Evolutionary conservation across 1,284 basidiomycete genomes (phyloP).

Genomic region (Ganoderma lucidum): DNA sequence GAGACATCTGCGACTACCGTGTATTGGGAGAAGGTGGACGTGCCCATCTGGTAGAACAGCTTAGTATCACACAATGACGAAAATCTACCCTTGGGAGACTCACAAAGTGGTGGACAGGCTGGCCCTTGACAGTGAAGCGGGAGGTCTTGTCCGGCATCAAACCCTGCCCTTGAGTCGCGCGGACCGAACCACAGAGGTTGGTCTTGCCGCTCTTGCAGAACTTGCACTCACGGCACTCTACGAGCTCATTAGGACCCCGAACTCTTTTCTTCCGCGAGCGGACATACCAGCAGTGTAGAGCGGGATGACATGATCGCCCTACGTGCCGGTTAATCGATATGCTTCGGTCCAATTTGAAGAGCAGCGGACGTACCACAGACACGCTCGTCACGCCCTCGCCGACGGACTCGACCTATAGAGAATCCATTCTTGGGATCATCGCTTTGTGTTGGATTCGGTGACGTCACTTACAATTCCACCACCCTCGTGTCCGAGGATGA

Average conservation of each 20-base stretch:
- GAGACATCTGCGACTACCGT: slow-evolving; percentile 98
- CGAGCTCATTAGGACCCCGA: slow-evolving; percentile 13
- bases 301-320: slow-evolving; percentile 94
- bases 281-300: slow-evolving; percentile 87
- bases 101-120: slow-evolving; percentile 93
- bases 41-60: slow-evolving; percentile 84
- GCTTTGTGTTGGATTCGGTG: background rate
- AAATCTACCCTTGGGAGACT: slow-evolving; percentile 40
- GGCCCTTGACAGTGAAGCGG: slow-evolving; percentile 92
- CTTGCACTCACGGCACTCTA: slow-evolving; percentile 95
- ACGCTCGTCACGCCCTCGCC: slow-evolving; percentile 94
- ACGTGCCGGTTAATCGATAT: background rate
- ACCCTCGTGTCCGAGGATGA: slow-evolving; percentile 94
- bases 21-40: slow-evolving; percentile 98
- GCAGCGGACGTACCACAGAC: slow-evolving; percentile 54
- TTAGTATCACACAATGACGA: background rate
- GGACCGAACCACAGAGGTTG: slow-evolving; percentile 92
- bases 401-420: slow-evolving; percentile 88
- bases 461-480: slow-evolving; percentile 74
- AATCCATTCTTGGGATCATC: slow-evolving; percentile 9
- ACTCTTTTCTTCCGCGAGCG: slow-evolving; percentile 6
- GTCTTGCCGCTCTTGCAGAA: slow-evolving; percentile 99
- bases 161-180: slow-evolving; percentile 94
- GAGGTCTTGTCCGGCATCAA: slow-evolving; percentile 95
- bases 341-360: background rate